phyloP scores from a whole-genome alignment of 1,284 basidiomycete species.

The Cyathus olla region DNA sequence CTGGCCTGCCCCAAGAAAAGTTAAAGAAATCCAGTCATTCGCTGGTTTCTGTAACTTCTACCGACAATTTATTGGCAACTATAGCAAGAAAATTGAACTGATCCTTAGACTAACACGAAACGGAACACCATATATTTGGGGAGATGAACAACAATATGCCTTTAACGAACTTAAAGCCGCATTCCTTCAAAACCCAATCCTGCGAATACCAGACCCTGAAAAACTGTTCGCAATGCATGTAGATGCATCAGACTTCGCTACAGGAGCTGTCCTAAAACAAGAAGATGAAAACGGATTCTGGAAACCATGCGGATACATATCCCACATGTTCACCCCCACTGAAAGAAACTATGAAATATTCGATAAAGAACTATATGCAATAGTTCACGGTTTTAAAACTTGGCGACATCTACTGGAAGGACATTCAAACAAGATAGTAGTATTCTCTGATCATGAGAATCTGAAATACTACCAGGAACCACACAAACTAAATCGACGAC shows the following conservation, averaged over 20 bases:
- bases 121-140: no score
- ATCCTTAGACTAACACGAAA: no score
- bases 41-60: no score
- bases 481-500: background rate
- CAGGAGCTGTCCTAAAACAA: background rate
- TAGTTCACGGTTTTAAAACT: conserved; percentile 8
- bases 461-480: background rate
- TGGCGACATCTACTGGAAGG: conserved; percentile 11
- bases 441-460: conserved; percentile 8
- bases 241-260: background rate
- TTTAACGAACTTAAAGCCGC: background rate
- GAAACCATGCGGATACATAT: conserved; percentile 6
- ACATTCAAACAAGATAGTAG: background rate
- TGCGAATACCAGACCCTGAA: background rate
- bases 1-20: no score
- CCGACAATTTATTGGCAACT: no score
- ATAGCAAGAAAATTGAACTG: no score
- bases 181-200: background rate
- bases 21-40: no score
- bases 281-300: background rate
- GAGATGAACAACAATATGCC: no score
- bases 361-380: conserved; percentile 13
- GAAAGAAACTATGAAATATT: conserved; percentile 17
- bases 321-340: background rate
- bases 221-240: background rate